Conservation (phyloP, 116 monocot species). For the Iris pallida region DNA sequence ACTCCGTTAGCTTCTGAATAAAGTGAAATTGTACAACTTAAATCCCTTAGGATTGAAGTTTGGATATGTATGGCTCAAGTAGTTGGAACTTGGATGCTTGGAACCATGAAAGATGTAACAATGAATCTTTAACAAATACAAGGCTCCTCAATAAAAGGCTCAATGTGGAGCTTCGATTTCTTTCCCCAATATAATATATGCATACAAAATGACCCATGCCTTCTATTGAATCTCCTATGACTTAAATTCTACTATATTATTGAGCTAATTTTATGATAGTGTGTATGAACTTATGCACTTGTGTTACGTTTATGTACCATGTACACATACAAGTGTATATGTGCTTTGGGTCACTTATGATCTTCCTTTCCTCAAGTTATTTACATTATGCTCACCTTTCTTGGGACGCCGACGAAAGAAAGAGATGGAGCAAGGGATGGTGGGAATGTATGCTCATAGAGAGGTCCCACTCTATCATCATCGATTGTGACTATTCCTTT, state of each 20-base stretch:
- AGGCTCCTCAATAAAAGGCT: too few relatives aligned
- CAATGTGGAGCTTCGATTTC: background rate
- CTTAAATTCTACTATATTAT: too few relatives aligned
- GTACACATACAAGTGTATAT: background rate
- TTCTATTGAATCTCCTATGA: too few relatives aligned
- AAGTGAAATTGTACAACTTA: background rate
- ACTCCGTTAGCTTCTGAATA: background rate
- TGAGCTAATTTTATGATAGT: too few relatives aligned
- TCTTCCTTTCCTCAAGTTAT: background rate
- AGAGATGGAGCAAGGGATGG: conserved; percentile 62
- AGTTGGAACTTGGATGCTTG: too few relatives aligned
- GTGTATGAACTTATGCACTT: too few relatives aligned
- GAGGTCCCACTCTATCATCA: conserved; percentile 57
- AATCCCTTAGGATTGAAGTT: too few relatives aligned
- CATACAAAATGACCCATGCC: too few relatives aligned
- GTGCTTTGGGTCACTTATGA: background rate
- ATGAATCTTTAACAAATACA: too few relatives aligned
- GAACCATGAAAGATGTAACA: too few relatives aligned
- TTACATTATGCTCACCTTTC: conserved; percentile 23
- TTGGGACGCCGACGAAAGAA: conserved; percentile 57
- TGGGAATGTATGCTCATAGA: conserved; percentile 73
- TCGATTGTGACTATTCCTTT: conserved; percentile 42
- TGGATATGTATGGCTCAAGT: too few relatives aligned
- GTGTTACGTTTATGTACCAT: too few relatives aligned
- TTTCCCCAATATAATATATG: background rate